A percentile compares a stretch with the other conserved stretches of the same genome.
Conservation (phyloP, 371 early-diverging fungal genomes). For the Mucor circinelloides region DNA sequence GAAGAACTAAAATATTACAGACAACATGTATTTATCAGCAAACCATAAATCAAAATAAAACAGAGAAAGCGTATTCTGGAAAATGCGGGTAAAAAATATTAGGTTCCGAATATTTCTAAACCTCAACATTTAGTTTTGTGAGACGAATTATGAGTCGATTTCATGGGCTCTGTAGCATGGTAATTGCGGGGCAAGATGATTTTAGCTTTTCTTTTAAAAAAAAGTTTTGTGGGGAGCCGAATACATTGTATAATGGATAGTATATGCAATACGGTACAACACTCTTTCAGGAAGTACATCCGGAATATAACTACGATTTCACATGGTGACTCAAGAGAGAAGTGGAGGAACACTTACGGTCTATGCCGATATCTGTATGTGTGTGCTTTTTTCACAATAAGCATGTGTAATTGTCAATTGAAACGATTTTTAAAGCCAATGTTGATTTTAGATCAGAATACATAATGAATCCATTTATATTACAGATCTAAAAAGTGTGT, state of each 20-base stretch:
- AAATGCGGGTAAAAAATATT: constrained; percentile 3
- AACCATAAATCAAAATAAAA: constrained; percentile 21
- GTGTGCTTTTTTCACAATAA: not conserved
- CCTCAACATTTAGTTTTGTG: not conserved
- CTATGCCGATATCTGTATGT: not conserved
- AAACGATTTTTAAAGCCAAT: not conserved
- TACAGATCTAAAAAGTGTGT: not conserved
- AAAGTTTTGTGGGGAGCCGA: not conserved
- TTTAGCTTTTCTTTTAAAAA: not conserved
- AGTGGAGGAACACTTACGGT: not conserved
- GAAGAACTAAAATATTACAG: constrained; percentile 82
- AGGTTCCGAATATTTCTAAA: not conserved
- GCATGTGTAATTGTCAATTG: not conserved
- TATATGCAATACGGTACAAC: not conserved
- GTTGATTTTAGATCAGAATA: not conserved
- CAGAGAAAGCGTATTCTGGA: constrained; percentile 29
- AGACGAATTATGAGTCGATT: not conserved
- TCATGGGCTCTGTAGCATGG: not conserved
- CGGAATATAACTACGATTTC: not conserved
- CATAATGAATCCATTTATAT: not conserved
- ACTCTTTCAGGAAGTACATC: not conserved
- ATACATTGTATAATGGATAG: not conserved
- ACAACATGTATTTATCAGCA: constrained; percentile 48
- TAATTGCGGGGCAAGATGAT: not conserved
- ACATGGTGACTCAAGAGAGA: not conserved